These are phyloP conservation scores for Pseudoperonospora humuli DNA, from an alignment of 352 stramenopile genomes.

Conservation along the genomic window DNA sequence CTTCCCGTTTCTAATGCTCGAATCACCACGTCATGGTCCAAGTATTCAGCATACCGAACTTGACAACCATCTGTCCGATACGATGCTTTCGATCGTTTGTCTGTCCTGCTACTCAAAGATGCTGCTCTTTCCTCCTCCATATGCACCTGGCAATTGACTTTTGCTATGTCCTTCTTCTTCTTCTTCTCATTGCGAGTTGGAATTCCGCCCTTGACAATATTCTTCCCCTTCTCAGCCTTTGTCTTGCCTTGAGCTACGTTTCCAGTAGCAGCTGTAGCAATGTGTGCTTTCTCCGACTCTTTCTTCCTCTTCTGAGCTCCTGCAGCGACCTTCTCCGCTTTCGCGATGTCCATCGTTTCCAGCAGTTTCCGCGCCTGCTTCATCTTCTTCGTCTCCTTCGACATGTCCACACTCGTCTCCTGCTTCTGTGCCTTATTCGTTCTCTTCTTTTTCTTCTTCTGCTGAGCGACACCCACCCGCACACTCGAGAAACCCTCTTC, in stretches of 20 bases:
- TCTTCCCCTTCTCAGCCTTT: slow-evolving; percentile 7
- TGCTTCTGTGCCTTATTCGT: slow-evolving; percentile 1
- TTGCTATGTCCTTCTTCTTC: slow-evolving; percentile 3
- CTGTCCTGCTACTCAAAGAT: not conserved
- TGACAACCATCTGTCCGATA: slow-evolving; percentile 6
- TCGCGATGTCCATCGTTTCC: not conserved
- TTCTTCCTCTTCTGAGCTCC: slow-evolving; percentile 15
- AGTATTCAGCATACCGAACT: slow-evolving; percentile 32
- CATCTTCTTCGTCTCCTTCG: slow-evolving; percentile 19
- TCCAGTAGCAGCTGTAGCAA: too few relatives aligned
- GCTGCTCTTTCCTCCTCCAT: slow-evolving; percentile 7
- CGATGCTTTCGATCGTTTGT: slow-evolving; percentile 3
- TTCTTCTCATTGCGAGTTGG: slow-evolving; percentile 5
- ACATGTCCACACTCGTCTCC: too few relatives aligned
- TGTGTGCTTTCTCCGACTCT: slow-evolving; percentile 1
- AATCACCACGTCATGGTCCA: slow-evolving; percentile 25
- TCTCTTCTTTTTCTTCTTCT: slow-evolving; percentile 17
- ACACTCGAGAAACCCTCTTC: slow-evolving; percentile 19
- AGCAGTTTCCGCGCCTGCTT: slow-evolving; percentile 12
- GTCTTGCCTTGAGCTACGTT: too few relatives aligned
- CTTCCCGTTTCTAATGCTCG: slow-evolving; percentile 26
- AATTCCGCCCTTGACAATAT: not conserved
- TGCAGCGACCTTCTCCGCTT: not conserved
- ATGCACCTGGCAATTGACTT: not conserved
- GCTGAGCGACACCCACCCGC: not conserved